phyloP scores from a whole-genome alignment of 495 filamentous ascomycete genomes.

The Glonium stellatum region DNA sequence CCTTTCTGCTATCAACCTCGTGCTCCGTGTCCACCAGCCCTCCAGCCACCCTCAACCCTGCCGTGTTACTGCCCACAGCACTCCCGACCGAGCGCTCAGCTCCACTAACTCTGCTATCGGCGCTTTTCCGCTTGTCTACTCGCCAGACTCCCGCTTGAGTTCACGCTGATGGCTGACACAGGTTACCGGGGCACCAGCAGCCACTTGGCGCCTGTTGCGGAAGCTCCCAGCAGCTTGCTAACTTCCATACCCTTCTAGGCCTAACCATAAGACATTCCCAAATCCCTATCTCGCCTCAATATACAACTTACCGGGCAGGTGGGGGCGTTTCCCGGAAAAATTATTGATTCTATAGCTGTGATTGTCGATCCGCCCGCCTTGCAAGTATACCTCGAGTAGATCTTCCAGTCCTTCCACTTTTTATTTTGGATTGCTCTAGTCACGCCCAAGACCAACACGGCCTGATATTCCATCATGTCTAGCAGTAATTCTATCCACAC shows the following conservation, averaged over 20 bases:
- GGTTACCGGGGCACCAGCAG: not conserved
- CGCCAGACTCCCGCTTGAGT: no score
- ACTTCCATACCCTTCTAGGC: not conserved
- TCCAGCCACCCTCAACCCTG: slow-evolving; percentile 2
- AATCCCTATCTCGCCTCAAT: not conserved
- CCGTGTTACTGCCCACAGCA: not conserved
- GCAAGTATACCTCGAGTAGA: slow-evolving; percentile 10
- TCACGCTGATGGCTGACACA: not conserved
- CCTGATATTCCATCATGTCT: slow-evolving; percentile 10
- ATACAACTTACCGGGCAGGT: not conserved
- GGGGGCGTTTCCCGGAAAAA: not conserved
- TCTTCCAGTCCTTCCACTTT: slow-evolving; percentile 11
- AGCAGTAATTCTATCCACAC: slow-evolving; percentile 21
- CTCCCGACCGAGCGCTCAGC: not conserved
- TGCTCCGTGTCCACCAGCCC: not conserved
- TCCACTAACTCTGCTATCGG: not conserved
- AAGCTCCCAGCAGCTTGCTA: not conserved
- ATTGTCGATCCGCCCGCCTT: not conserved
- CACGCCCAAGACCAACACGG: not conserved
- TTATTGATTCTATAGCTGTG: not conserved
- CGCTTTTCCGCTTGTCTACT: not conserved
- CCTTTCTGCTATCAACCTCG: not conserved
- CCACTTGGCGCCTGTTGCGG: not conserved
- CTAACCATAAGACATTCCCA: not conserved
- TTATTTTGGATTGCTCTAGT: not conserved